Conservation (phyloP, 2,329 filamentous ascomycete genomes). For the Didymella lethalis region DNA sequence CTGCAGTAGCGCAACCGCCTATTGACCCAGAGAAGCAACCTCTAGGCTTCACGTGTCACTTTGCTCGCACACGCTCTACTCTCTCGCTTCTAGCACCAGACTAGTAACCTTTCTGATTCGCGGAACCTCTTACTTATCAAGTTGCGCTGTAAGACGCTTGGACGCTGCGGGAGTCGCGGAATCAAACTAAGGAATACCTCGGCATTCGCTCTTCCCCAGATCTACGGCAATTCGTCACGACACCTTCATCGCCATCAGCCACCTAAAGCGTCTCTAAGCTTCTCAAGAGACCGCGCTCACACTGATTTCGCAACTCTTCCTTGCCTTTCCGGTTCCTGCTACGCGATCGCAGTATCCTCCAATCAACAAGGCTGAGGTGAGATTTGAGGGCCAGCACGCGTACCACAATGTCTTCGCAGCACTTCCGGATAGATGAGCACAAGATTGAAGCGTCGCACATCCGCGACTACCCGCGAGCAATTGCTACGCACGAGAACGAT, state of each 20-base stretch:
- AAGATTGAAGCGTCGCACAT: constrained; percentile 73
- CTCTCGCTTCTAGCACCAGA: too few species aligned
- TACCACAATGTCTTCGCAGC: constrained; percentile 49
- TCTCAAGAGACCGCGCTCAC: neutral
- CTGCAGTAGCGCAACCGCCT: too few species aligned
- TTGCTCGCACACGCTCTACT: too few species aligned
- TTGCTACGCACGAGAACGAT: constrained; percentile 76
- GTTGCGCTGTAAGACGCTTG: too few species aligned
- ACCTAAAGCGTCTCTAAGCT: too few species aligned
- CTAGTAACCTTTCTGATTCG: too few species aligned
- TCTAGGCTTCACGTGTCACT: too few species aligned
- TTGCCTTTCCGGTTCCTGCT: neutral
- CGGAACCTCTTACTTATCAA: too few species aligned
- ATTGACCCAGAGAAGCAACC: too few species aligned
- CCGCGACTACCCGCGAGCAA: constrained; percentile 79
- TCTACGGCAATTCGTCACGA: constrained; percentile 38
- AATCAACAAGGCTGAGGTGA: neutral
- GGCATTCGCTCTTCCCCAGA: constrained; percentile 32
- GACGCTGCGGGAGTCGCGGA: too few species aligned
- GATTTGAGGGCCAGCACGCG: neutral
- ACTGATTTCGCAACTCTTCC: neutral
- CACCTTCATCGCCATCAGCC: constrained; percentile 9
- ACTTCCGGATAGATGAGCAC: constrained; percentile 77
- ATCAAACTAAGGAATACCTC: constrained; percentile 23
- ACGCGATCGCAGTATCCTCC: neutral